Conservation (phyloP, 768 basidiomycete genomes). For the Gyrodon lividus region DNA sequence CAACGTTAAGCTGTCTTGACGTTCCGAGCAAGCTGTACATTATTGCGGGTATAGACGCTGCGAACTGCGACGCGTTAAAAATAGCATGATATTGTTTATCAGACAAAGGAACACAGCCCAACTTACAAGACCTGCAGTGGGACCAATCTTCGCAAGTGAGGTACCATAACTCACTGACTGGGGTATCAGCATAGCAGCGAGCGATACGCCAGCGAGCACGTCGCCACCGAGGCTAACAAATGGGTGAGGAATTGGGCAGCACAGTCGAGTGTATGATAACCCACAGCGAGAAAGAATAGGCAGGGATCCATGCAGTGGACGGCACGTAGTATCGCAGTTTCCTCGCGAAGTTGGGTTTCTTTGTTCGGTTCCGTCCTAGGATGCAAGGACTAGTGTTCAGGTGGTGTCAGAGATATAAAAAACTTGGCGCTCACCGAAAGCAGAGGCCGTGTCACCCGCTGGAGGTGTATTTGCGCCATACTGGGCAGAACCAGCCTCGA, state of each 20-base stretch:
- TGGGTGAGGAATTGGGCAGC: not conserved
- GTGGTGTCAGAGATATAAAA: not conserved
- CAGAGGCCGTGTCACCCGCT: conserved; percentile 17
- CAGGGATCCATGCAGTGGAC: conserved; percentile 75
- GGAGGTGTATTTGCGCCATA: conserved; percentile 19
- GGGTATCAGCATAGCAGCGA: conserved; percentile 81
- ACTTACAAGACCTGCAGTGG: conserved; percentile 80
- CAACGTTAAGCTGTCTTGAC: conserved; percentile 77
- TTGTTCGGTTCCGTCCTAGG: conserved; percentile 12
- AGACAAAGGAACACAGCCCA: not conserved
- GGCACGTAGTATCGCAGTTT: conserved; percentile 75
- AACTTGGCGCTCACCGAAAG: conserved; percentile 15
- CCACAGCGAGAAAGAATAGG: conserved; percentile 67
- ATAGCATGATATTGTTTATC: not conserved
- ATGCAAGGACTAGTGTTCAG: not conserved
- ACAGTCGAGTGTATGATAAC: conserved; percentile 24
- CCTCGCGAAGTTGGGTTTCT: conserved; percentile 38
- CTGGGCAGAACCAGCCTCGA: conserved; percentile 24
- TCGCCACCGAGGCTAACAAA: conserved; percentile 58
- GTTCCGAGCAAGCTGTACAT: conserved; percentile 89
- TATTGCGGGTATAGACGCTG: conserved; percentile 84
- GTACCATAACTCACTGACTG: conserved; percentile 92
- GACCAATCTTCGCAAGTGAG: conserved; percentile 80
- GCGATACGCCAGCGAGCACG: conserved; percentile 80
- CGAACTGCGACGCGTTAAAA: conserved; percentile 49